These are phyloP conservation scores for Diaporthe destruens DNA, from an alignment of 2,329 filamentous ascomycete genomes.

Conservation along the genomic window DNA sequence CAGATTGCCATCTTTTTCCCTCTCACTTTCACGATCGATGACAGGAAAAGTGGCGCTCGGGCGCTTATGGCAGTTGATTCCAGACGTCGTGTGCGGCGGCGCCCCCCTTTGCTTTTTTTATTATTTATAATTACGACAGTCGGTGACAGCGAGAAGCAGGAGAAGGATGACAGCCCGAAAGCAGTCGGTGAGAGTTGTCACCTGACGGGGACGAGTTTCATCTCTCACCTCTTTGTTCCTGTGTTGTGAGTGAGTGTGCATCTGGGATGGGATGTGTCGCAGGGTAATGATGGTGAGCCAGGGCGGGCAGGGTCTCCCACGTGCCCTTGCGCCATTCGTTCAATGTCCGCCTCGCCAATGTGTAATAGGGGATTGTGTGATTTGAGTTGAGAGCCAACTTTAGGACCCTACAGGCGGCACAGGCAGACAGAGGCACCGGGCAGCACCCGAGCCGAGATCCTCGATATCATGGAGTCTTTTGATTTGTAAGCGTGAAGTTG, in stretches of 20 bases:
- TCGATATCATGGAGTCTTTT: conserved; percentile 4
- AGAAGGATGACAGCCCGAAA: background rate
- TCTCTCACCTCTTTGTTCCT: background rate
- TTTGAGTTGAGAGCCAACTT: background rate
- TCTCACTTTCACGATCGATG: background rate
- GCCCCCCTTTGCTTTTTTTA: background rate
- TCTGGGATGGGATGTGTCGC: background rate
- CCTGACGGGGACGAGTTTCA: background rate
- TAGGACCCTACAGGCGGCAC: background rate
- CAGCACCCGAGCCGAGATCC: background rate
- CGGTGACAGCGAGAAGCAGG: background rate
- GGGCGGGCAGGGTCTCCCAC: background rate
- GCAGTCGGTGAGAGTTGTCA: conserved; percentile 29
- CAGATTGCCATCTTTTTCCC: background rate
- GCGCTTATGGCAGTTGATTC: background rate
- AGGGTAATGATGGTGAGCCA: background rate
- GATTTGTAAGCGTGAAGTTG: background rate
- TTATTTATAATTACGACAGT: background rate
- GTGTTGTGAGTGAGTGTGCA: background rate
- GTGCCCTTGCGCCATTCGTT: conserved; percentile 14
- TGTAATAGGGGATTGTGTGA: background rate
- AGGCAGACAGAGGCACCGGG: background rate
- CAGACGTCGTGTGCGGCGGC: conserved; percentile 1
- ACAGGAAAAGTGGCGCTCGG: background rate
- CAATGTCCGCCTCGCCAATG: background rate